Percentiles rank a stretch among this genome's conserved stretches.
phyloP scores from a whole-genome alignment of 2,329 filamentous ascomycete genomes.

The Xylaria sp. region DNA sequence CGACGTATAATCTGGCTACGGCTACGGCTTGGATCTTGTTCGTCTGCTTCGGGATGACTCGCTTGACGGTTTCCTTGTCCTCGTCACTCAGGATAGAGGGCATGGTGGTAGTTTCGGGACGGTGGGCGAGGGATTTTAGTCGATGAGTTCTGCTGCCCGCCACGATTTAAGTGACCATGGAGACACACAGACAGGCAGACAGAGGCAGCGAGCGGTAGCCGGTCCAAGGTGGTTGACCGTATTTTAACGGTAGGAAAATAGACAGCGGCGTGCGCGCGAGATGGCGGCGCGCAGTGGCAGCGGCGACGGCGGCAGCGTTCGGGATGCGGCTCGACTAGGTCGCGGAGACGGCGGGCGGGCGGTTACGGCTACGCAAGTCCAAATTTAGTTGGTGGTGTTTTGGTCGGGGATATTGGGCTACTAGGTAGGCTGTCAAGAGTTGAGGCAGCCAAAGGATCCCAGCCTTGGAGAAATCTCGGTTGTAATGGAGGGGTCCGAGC shows the following conservation, averaged over 20 bases:
- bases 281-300: background rate
- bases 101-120: slow-evolving; percentile 45
- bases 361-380: slow-evolving; percentile 9
- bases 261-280: slow-evolving; percentile 3
- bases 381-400: background rate
- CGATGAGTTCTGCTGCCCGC: slow-evolving; percentile 21
- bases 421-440: slow-evolving; percentile 8
- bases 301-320: slow-evolving; percentile 15
- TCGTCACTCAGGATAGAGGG: slow-evolving; percentile 79
- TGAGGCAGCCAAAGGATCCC: slow-evolving; percentile 21
- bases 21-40: slow-evolving; percentile 98
- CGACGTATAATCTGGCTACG: slow-evolving; percentile 90
- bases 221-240: background rate
- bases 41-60: slow-evolving; percentile 86
- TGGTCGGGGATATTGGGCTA: slow-evolving; percentile 15
- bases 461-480: slow-evolving; percentile 16
- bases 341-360: slow-evolving; percentile 20
- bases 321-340: slow-evolving; percentile 7
- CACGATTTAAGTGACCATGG: slow-evolving; percentile 13
- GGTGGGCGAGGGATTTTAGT: slow-evolving; percentile 15
- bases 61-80: slow-evolving; percentile 95
- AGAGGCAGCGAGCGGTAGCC: background rate
- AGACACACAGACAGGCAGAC: background rate
- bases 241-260: background rate
- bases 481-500: slow-evolving; percentile 4